Percentiles rank a stretch among this genome's conserved stretches.
phyloP scores from a whole-genome alignment of 2,329 filamentous ascomycete genomes.

The Lecanoromycetidae sp. region DNA sequence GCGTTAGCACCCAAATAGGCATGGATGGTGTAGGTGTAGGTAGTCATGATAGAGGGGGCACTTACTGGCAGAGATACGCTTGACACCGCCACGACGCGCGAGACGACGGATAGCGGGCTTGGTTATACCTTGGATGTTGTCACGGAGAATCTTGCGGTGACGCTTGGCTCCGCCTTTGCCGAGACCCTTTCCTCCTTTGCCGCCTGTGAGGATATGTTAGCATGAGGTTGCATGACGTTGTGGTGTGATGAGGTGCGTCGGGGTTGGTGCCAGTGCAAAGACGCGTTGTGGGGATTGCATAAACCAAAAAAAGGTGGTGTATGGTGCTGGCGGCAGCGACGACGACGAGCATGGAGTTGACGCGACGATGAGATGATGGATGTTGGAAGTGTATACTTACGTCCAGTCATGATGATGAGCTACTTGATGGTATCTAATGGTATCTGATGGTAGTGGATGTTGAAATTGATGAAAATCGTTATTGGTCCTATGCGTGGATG shows the following conservation, averaged over 20 bases:
- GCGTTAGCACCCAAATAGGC: not conserved
- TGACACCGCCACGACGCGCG: constrained; percentile 97
- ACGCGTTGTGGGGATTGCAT: constrained; percentile 1
- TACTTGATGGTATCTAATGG: not conserved
- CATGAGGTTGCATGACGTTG: not conserved
- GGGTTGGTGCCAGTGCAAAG: not conserved
- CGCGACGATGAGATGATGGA: constrained; percentile 3
- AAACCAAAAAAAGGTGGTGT: not conserved
- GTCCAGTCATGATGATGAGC: constrained; percentile 49
- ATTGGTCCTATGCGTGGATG: not conserved
- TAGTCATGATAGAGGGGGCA: constrained; percentile 19
- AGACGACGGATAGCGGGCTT: constrained; percentile 98
- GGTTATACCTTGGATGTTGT: constrained; percentile 99
- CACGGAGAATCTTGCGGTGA: constrained; percentile 97
- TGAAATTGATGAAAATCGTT: constrained; percentile 3
- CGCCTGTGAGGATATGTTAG: constrained; percentile 43
- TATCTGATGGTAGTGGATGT: not conserved
- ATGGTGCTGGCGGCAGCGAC: constrained; percentile 1
- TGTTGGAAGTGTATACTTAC: constrained; percentile 39
- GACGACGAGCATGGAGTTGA: not conserved
- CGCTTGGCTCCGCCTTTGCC: constrained; percentile 98
- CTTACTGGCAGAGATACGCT: constrained; percentile 95
- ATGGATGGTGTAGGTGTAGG: not conserved
- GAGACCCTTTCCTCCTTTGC: constrained; percentile 94
- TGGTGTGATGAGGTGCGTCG: not conserved